A percentile compares a stretch with the other conserved stretches of the same genome.
phyloP scores from a whole-genome alignment of 352 stramenopile genomes.

The Phytophthora sp. region DNA sequence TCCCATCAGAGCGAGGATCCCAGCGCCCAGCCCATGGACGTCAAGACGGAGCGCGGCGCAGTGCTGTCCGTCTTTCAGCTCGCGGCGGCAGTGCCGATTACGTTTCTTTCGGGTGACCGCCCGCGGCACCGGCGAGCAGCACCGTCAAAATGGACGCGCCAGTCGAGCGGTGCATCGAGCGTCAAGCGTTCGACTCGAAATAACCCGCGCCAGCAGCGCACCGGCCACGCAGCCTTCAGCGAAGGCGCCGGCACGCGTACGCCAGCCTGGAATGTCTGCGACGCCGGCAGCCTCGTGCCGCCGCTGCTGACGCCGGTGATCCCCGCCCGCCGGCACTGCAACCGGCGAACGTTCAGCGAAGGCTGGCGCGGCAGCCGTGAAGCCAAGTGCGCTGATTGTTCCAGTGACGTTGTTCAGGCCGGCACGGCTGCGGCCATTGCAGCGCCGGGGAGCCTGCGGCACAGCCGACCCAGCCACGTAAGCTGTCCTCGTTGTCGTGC shows the following conservation, averaged over 20 bases:
- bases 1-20: constrained; percentile 15
- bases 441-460: no score
- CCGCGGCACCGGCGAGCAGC: not conserved
- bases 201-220: not conserved
- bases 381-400: no score
- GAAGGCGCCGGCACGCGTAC: constrained; percentile 24
- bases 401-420: no score
- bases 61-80: constrained; percentile 15
- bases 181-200: constrained; percentile 1
- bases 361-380: no score
- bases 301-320: no score
- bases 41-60: constrained; percentile 20
- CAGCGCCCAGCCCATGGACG: constrained; percentile 12
- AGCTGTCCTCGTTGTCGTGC: no score
- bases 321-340: no score
- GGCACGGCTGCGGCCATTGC: no score
- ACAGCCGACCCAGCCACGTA: no score
- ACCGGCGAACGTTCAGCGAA: no score
- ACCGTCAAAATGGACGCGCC: constrained; percentile 1
- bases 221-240: constrained; percentile 14
- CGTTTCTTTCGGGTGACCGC: constrained; percentile 13
- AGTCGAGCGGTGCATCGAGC: not conserved
- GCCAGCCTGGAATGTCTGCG: constrained; percentile 4
- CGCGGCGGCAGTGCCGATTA: not conserved
- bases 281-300: no score